Conservation (phyloP, 768 basidiomycete species). For the Rickenella mellea region DNA sequence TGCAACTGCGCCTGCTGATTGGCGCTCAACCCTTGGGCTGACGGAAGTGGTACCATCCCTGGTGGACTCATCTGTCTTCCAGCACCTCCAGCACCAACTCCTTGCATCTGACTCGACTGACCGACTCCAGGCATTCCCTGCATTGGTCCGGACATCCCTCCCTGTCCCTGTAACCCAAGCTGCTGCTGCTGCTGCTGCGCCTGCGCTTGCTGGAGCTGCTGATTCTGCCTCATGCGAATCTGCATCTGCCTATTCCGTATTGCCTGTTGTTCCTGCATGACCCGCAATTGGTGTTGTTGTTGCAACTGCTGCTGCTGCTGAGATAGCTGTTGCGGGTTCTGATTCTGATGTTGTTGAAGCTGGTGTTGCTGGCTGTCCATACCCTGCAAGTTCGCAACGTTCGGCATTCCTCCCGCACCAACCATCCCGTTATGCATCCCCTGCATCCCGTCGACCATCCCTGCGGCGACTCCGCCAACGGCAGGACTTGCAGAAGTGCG, state of each 20-base stretch:
- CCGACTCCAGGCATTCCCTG: constrained; percentile 27
- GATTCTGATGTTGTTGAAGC: too few species aligned
- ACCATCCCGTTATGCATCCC: too few species aligned
- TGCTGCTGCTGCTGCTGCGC: constrained; percentile 12
- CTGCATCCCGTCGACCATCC: too few species aligned
- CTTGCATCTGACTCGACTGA: constrained; percentile 24
- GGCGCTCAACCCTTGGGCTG: neutral
- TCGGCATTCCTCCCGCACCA: too few species aligned
- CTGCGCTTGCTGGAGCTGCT: constrained; percentile 21
- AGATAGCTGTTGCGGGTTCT: too few species aligned
- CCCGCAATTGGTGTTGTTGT: too few species aligned
- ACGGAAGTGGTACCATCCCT: neutral
- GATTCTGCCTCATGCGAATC: constrained; percentile 24
- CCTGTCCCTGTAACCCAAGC: constrained; percentile 4
- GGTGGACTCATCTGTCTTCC: constrained; percentile 14
- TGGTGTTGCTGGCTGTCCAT: too few species aligned
- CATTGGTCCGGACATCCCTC: constrained; percentile 20
- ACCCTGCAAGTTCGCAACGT: too few species aligned
- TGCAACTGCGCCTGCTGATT: neutral
- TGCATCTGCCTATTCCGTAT: constrained; percentile 24
- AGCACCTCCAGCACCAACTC: constrained; percentile 10
- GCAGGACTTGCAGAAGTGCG: too few species aligned
- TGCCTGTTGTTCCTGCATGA: too few species aligned
- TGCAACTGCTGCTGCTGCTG: too few species aligned
- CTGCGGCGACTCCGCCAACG: too few species aligned